phyloP scores from a whole-genome alignment of 495 filamentous ascomycete species.

The Trichoderma reesei region DNA sequence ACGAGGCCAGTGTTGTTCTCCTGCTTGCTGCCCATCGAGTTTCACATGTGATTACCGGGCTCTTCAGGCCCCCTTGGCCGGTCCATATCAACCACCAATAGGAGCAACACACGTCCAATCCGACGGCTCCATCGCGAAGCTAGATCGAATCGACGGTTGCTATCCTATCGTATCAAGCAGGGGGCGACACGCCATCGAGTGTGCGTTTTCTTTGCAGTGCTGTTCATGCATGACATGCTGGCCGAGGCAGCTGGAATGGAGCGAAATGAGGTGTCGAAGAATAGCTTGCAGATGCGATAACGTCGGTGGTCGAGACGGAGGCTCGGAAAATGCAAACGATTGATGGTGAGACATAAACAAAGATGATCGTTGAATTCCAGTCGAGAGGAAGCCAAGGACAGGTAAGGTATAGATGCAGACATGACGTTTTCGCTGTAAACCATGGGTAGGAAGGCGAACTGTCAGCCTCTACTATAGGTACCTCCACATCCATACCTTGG shows the following conservation, averaged over 20 bases:
- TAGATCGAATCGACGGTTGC: neutral
- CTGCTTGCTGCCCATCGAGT: neutral
- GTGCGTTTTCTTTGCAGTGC: neutral
- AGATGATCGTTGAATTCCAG: neutral
- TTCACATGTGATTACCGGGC: constrained; percentile 2
- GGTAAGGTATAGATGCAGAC: neutral
- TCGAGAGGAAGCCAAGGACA: neutral
- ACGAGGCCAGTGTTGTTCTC: neutral
- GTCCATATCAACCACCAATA: constrained; percentile 3
- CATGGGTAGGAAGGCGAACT: too few species aligned
- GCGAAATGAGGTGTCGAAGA: neutral
- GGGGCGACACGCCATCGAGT: neutral
- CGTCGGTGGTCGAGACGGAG: neutral
- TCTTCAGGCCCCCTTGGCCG: neutral
- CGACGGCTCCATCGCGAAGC: neutral
- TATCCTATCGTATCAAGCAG: neutral
- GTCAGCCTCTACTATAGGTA: too few species aligned
- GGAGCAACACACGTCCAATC: neutral
- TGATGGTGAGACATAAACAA: neutral
- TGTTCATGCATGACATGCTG: constrained; percentile 7
- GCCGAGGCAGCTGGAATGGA: neutral
- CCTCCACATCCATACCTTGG: too few species aligned
- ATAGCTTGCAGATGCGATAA: neutral
- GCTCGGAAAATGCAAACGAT: neutral
- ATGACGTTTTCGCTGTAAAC: neutral